Evolutionary conservation across 2,329 filamentous ascomycete genomes (phyloP), one percentile per base, ranked within the genome.

Genomic region (Aspergillus jensenii): DNA sequence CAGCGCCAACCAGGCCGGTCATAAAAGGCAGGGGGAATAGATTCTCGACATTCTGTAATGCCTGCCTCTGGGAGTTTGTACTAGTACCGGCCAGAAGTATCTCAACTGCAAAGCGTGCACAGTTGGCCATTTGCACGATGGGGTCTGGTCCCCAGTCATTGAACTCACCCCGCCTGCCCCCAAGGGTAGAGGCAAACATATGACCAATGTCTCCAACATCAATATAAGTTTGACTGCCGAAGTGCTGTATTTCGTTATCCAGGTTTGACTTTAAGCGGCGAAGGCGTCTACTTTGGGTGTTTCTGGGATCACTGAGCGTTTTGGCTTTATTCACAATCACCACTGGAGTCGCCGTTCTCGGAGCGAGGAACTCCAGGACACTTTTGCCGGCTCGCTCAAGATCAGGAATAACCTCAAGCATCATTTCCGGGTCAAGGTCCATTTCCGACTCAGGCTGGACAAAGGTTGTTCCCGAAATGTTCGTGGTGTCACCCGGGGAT

Each of bases 91-190:
- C 68, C 4, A 75, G 66, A 5, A 78, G 65, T 23, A 80, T 59
- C 17, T 76, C 71, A 14, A 71, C 65, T 3, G 78, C 78, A 39
- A 82, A 65, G 6, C 65, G 65, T 21, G 73, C 70, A 57, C 71
- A 75, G 62, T 82, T 82, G 12, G 78, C 76, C 37, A 72, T 69
- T 55, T 79, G 69, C 5, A 82, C 56, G 19, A 79, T 65, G 3
- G 73, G 67, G 43, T 71, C 70, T 9, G 73, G 74, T 8, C 66
- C 70, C 65, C 74, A 79, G 15, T 59, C 14, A 45, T 54, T 39
- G 35, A 65, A 11, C 21, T 55, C 47, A 55, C 59, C 48, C 15
- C 55, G 48, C 5, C 61, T 59, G 14, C 63, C 59, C 4, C 67
- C 50, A 21, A 66, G 37, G n/a, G 64, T 60, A 1, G 67, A 65